Percentiles rank a stretch among this genome's conserved stretches.
Evolutionary conservation across 2,329 filamentous ascomycete genomes (phyloP).

Genomic region (Helminthosporium solani): DNA sequence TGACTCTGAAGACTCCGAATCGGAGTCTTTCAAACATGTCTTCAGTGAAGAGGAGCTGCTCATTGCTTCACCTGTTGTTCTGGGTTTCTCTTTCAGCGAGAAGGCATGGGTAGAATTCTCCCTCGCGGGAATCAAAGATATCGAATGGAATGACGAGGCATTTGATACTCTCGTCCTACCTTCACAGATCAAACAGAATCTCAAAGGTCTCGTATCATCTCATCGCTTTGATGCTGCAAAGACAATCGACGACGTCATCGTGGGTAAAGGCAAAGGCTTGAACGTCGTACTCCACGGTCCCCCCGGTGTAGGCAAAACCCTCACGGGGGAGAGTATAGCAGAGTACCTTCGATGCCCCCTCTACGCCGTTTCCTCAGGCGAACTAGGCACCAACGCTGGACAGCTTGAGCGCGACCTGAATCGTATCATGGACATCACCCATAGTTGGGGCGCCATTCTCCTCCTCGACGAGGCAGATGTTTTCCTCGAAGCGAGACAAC

Average conservation of each 20-base stretch:
- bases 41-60: constrained; percentile 84
- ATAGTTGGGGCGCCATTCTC: constrained; percentile 81
- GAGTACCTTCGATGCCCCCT: constrained; percentile 79
- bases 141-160: constrained; percentile 79
- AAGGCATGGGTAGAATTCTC: constrained; percentile 90
- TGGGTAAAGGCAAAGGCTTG: constrained; percentile 81
- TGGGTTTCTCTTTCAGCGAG: constrained; percentile 84
- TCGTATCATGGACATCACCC: constrained; percentile 81
- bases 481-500: constrained; percentile 72
- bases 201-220: constrained; percentile 78
- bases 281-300: constrained; percentile 75
- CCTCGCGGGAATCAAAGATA: constrained; percentile 75
- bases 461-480: constrained; percentile 72
- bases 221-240: constrained; percentile 80
- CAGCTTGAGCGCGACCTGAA: constrained; percentile 75
- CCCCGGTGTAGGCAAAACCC: constrained; percentile 83
- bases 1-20: constrained; percentile 36
- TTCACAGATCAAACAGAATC: constrained; percentile 60
- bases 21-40: constrained; percentile 43
- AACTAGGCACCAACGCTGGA: constrained; percentile 72
- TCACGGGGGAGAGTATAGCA: constrained; percentile 83
- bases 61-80: constrained; percentile 78
- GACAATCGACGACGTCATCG: constrained; percentile 72
- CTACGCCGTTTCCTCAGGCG: constrained; percentile 80
- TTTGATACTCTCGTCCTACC: constrained; percentile 79